Conservation (phyloP, 2,329 filamentous ascomycete species). For the Thelonectria rubi region DNA sequence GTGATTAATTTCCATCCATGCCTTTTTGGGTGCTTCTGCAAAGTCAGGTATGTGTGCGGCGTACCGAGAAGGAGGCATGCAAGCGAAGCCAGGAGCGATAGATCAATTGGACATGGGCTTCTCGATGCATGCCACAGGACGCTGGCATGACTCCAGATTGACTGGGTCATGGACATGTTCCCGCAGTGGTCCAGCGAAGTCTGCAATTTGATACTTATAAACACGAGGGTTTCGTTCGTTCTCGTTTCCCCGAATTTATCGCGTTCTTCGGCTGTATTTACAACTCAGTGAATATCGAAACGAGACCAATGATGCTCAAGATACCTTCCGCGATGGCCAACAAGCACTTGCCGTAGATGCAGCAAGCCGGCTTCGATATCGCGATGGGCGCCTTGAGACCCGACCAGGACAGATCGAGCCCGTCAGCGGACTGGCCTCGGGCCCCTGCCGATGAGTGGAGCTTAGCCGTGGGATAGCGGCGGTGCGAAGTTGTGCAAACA, state of each 20-base stretch:
- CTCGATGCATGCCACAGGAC: slow-evolving; percentile 4
- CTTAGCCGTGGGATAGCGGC: slow-evolving; percentile 23
- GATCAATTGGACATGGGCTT: slow-evolving; percentile 17
- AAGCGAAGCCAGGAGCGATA: slow-evolving; percentile 11
- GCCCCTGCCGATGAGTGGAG: slow-evolving; percentile 32
- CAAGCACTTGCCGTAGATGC: not conserved
- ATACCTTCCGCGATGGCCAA: not conserved
- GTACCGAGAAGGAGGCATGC: slow-evolving; percentile 3
- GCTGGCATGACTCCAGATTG: slow-evolving; percentile 8
- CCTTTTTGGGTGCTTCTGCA: slow-evolving; percentile 13
- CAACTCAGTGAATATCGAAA: not conserved
- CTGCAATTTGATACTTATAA: not conserved
- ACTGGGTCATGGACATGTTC: slow-evolving; percentile 17
- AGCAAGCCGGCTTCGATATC: not conserved
- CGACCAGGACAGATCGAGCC: not conserved
- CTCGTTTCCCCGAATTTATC: not conserved
- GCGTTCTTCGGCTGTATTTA: not conserved
- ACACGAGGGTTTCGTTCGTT: not conserved
- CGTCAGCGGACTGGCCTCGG: not conserved
- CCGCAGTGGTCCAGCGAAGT: slow-evolving; percentile 20
- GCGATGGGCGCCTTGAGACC: not conserved
- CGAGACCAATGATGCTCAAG: not conserved
- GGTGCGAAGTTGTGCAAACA: slow-evolving; percentile 26
- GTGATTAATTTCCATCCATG: slow-evolving; percentile 26
- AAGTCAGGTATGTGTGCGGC: slow-evolving; percentile 2